These are phyloP conservation scores for Pisolithus microcarpus DNA, from an alignment of 768 basidiomycete species.

Conservation along the genomic window DNA sequence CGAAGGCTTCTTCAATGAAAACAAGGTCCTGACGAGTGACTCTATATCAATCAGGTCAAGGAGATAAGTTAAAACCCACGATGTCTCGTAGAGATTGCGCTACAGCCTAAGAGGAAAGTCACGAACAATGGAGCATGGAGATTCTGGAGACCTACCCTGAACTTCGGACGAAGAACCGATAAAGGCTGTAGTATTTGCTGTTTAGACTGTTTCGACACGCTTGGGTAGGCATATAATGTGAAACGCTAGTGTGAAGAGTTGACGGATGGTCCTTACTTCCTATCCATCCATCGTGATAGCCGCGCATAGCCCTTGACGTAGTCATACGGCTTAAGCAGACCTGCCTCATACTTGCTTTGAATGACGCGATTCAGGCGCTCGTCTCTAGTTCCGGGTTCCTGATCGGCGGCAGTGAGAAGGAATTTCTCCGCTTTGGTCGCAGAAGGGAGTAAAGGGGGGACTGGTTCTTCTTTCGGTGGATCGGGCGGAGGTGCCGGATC, in stretches of 20 bases:
- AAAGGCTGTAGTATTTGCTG: slow-evolving; percentile 88
- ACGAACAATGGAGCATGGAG: neutral
- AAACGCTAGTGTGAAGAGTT: neutral
- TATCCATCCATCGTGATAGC: slow-evolving; percentile 90
- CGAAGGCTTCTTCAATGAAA: slow-evolving; percentile 97
- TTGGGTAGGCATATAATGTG: slow-evolving; percentile 19
- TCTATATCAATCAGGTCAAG: neutral
- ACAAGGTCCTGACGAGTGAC: slow-evolving; percentile 64
- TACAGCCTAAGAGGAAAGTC: slow-evolving; percentile 43
- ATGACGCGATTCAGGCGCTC: slow-evolving; percentile 89
- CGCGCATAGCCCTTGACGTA: slow-evolving; percentile 94
- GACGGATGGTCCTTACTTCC: slow-evolving; percentile 49
- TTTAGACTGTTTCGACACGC: slow-evolving; percentile 85
- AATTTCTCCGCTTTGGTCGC: slow-evolving; percentile 83
- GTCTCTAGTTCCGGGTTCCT: slow-evolving; percentile 83
- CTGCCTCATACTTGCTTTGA: slow-evolving; percentile 94
- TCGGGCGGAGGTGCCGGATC: slow-evolving; percentile 17
- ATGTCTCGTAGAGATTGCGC: slow-evolving; percentile 82
- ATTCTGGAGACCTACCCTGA: slow-evolving; percentile 46
- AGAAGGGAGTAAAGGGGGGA: slow-evolving; percentile 54
- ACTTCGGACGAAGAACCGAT: slow-evolving; percentile 78
- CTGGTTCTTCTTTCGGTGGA: slow-evolving; percentile 32
- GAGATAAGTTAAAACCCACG: slow-evolving; percentile 29
- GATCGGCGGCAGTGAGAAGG: slow-evolving; percentile 90
- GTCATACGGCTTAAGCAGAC: slow-evolving; percentile 89